Conservation (phyloP, 2,329 filamentous ascomycete genomes). For the Ilyonectria robusta region DNA sequence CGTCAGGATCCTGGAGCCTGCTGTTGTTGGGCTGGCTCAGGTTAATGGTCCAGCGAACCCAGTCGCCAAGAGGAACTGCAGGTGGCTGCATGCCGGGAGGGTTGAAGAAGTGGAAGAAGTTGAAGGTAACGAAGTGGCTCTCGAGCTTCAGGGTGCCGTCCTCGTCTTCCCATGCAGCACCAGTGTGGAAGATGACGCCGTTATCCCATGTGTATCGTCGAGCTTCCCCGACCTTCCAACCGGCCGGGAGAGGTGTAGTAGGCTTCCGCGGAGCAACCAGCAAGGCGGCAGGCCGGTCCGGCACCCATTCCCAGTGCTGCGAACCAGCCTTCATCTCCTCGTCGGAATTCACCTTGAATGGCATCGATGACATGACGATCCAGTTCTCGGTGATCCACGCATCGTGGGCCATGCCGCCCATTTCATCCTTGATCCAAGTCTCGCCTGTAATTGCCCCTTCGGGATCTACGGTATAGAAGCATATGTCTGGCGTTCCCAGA, state of each 20-base stretch:
- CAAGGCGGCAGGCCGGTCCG: slow-evolving; percentile 1
- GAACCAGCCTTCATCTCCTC: slow-evolving; percentile 1
- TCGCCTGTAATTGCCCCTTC: too few species aligned
- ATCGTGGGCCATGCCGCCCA: too few species aligned
- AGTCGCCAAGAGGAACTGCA: not conserved
- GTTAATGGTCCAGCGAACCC: slow-evolving; percentile 4
- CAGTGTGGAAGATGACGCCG: slow-evolving; percentile 4
- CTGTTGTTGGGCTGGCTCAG: not conserved
- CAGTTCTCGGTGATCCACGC: too few species aligned
- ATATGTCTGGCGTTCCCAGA: too few species aligned
- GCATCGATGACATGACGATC: too few species aligned
- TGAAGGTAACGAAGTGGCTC: not conserved
- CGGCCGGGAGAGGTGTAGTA: not conserved
- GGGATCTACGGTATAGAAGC: too few species aligned
- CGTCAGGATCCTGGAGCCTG: not conserved
- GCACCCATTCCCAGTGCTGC: slow-evolving; percentile 4
- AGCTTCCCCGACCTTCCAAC: slow-evolving; percentile 3
- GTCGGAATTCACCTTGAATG: not conserved
- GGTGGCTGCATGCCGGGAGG: too few species aligned
- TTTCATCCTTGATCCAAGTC: too few species aligned
- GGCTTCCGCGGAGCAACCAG: slow-evolving; percentile 1
- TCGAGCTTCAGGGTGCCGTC: not conserved
- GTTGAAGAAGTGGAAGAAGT: too few species aligned
- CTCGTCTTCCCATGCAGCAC: slow-evolving; percentile 4
- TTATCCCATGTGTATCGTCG: slow-evolving; percentile 1